Percentiles rank a stretch among this genome's conserved stretches.
Conservation (phyloP, 2,329 filamentous ascomycete genomes). For the Cadophora gregata region DNA sequence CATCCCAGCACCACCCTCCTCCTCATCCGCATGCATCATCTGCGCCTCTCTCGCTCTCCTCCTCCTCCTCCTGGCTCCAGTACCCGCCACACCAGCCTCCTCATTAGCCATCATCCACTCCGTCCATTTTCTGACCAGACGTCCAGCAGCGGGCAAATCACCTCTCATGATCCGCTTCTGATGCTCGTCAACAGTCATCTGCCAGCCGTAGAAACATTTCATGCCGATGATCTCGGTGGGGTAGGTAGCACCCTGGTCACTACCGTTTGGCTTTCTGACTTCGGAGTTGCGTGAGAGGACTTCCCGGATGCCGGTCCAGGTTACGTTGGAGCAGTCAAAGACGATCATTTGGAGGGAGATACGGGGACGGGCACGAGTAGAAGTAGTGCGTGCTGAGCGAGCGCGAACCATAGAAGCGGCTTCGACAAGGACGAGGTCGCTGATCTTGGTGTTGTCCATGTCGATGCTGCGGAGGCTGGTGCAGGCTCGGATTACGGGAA, state of each 20-base stretch:
- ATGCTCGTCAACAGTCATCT: conserved; percentile 94
- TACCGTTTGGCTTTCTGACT: conserved; percentile 57
- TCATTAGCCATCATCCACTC: conserved; percentile 93
- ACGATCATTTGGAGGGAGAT: conserved; percentile 76
- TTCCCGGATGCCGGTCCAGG: conserved; percentile 89
- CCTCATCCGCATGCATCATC: conserved; percentile 79
- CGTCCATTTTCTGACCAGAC: conserved; percentile 90
- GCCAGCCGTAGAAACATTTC: conserved; percentile 95
- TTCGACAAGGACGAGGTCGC: conserved; percentile 84
- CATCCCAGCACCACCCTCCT: conserved; percentile 65
- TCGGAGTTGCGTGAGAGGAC: conserved; percentile 86
- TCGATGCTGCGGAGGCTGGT: conserved; percentile 72
- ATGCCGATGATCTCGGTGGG: conserved; percentile 82
- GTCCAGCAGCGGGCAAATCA: conserved; percentile 73
- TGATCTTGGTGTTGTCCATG: conserved; percentile 92
- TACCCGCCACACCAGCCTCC: conserved; percentile 75
- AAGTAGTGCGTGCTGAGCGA: conserved; percentile 54
- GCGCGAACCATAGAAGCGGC: conserved; percentile 79
- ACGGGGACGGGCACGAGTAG: conserved; percentile 37
- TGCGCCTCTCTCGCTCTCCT: conserved; percentile 83
- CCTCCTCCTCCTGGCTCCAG: conserved; percentile 71
- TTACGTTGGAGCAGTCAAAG: conserved; percentile 91
- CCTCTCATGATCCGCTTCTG: conserved; percentile 82
- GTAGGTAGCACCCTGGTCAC: conserved; percentile 49
- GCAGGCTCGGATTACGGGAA: conserved; percentile 81